Base-by-base conservation (phyloP, 2,329 filamentous ascomycete genomes). In the Didymella segeticola region DNA sequence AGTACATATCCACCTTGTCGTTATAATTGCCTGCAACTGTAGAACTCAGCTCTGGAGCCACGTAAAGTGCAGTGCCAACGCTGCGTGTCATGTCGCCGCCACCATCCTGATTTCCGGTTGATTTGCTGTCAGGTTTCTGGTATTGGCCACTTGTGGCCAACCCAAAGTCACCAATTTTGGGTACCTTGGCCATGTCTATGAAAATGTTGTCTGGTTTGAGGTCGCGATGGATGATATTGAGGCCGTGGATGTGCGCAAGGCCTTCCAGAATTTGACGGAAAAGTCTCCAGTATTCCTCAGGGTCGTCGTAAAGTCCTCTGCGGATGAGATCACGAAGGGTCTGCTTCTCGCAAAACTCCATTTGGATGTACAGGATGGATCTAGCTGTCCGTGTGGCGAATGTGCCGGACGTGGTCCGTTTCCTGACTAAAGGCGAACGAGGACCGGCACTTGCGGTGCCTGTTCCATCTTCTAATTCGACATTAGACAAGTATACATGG, bases 1-100 rank as follows among this genome's bases (percentile, higher is more conserved):
- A 97, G 71, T 95, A 99, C 93, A 99, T 98, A 83, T 99, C 95
- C 1, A 98, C 93, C 74, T 97, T 98, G 52, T 91, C 88, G 55
- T 90, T 96, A 72, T 98, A 98, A 57, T 87, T 87, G 3, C 89
- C 89, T 26, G 83, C 83, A 5, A 87, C 87, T 5, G 84, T 84
- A 1, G 90, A 91, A 55, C 89, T 87, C 50, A 99, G 85, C 74
- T 99, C 95, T 0, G 95, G 95, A 0, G 95, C 95, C 50, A 96
- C 90, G 67, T 99, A 99, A 52, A 95, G 89, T 0, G 91, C 88
- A 12, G 95, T 99, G 4, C 86, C 86, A 39, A 89, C 78, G 62
- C 85, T 86, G 45, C 83, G 80, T 5, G 89, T 92, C 80, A 92
- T 86, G 61, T 92, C 88, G 42, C 78, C 76, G 39, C 78, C 76